Base-by-base conservation (phyloP, 805 yeast genomes). In the Ogataea neopini region DNA sequence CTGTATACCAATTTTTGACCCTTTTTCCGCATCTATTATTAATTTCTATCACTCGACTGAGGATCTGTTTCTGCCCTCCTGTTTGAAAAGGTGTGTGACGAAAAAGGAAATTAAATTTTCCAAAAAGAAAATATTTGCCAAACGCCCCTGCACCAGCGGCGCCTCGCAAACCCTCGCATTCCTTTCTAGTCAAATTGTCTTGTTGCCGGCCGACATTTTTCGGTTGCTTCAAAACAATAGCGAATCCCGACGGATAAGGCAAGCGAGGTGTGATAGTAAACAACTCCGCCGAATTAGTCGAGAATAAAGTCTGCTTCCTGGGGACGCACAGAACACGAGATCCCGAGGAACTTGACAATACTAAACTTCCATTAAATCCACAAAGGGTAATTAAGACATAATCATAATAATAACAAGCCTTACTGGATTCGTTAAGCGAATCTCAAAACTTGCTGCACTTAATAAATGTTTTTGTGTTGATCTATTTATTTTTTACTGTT, bases 101-200 rank as follows among this genome's bases (percentile, higher is more conserved):
- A 47, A 47, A 34, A n/a, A 11, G 50, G 53, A 37, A 50, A 47
- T 29, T 3, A 3, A 6, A 10, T 33, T 44, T 50, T 37, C 50
- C 53, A 40, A 44, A 50, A 50, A 50, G 29, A 48, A 33, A 15
- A 43, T 35, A 36, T 38, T 41, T 15, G 13, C 15, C 35, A 33
- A 19, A 50, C 41, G 42, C 42, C 42, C 42, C 42, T 39, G 42
- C 42, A 39, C 42, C 42, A 39, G 40, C 42, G 33, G 33, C 42
- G 42, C 23, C 14, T 23, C 10, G 25, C 14, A 18, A 25, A 39
- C 33, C 25, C 42, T 25, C n/a, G 14, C 22, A 39, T 39, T 26
- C 42, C 32, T 39, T 39, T 25, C 33, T 28, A 15, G 42, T 26
- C 28, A 26, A 37, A 18, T 39, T 39, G 42, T 26, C 33, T 39